These are phyloP conservation scores for Baorangia bicolor DNA, from an alignment of 768 basidiomycete genomes.

Conservation along the genomic window DNA sequence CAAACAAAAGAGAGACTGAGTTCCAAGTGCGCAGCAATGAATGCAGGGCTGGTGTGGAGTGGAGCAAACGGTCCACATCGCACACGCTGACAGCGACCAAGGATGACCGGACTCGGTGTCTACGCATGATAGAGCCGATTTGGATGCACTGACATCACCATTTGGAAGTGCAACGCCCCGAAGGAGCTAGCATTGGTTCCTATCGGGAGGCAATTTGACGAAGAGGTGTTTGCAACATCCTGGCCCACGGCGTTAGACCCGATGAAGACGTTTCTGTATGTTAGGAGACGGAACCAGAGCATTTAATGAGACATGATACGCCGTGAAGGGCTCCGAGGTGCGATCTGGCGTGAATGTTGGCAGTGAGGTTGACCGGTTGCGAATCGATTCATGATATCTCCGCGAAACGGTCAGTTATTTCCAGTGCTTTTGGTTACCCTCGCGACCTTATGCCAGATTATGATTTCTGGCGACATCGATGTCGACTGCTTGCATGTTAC, in stretches of 20 bases:
- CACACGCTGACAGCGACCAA: background rate
- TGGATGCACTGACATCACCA: slow-evolving; percentile 10
- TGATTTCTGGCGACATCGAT: too few species aligned
- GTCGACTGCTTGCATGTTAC: too few species aligned
- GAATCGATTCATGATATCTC: too few species aligned
- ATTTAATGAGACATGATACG: background rate
- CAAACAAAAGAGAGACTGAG: background rate
- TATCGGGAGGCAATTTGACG: background rate
- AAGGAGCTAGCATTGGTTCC: slow-evolving; percentile 1
- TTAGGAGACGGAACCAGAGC: background rate
- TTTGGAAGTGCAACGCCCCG: background rate
- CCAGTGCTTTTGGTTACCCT: background rate
- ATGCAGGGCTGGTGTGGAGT: slow-evolving; percentile 8
- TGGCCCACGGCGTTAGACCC: background rate
- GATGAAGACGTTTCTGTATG: background rate
- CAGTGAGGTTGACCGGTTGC: background rate
- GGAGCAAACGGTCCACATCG: slow-evolving; percentile 6
- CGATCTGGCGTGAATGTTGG: background rate
- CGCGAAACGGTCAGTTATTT: background rate
- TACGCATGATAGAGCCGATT: background rate
- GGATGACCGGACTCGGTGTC: background rate
- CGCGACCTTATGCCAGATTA: too few species aligned
- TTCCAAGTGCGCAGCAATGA: slow-evolving; percentile 5
- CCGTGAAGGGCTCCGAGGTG: background rate
- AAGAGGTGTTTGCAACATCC: background rate